Conservation (phyloP, 208 protist species). For the Tetramitus jugosus region DNA sequence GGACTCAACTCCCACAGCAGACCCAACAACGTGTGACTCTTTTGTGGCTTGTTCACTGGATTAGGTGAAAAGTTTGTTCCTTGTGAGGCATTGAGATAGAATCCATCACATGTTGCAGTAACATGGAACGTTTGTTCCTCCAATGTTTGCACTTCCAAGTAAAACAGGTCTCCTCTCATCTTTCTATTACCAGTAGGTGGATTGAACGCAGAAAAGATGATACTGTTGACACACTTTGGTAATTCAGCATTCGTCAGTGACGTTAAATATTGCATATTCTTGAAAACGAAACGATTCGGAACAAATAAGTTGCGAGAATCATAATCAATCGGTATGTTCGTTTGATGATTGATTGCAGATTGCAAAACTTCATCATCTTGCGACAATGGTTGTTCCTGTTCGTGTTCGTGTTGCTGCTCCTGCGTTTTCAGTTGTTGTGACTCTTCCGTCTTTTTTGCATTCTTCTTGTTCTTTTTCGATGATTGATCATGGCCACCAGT, state of each 20-base stretch:
- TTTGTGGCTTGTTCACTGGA: slow-evolving; percentile 1
- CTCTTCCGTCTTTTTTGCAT: no score
- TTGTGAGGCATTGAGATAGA: slow-evolving; percentile 40
- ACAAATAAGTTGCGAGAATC: slow-evolving; percentile 18
- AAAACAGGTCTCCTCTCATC: slow-evolving; percentile 42
- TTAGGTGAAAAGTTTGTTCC: background rate
- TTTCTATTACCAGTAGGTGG: slow-evolving; percentile 35
- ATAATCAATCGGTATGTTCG: background rate
- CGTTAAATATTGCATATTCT: background rate
- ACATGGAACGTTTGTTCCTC: slow-evolving; percentile 28
- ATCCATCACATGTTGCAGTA: slow-evolving; percentile 36
- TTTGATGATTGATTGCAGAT: background rate
- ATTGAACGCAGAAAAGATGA: slow-evolving; percentile 39
- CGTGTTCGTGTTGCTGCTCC: no score
- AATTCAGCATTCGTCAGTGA: slow-evolving; percentile 9
- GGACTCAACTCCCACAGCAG: background rate
- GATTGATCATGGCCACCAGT: background rate
- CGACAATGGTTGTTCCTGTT: no score
- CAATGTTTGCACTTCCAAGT: slow-evolving; percentile 34
- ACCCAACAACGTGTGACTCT: slow-evolving; percentile 9
- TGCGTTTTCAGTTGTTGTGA: no score
- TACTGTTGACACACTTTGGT: slow-evolving; percentile 32
- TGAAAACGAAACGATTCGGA: background rate
- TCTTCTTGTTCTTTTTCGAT: background rate
- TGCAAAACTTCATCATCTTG: background rate